A percentile compares a stretch with the other conserved stretches of the same genome.
These are phyloP conservation scores for Picochlorum sp. DNA, from an alignment of 139 green algal genomes.

Conservation along the genomic window DNA sequence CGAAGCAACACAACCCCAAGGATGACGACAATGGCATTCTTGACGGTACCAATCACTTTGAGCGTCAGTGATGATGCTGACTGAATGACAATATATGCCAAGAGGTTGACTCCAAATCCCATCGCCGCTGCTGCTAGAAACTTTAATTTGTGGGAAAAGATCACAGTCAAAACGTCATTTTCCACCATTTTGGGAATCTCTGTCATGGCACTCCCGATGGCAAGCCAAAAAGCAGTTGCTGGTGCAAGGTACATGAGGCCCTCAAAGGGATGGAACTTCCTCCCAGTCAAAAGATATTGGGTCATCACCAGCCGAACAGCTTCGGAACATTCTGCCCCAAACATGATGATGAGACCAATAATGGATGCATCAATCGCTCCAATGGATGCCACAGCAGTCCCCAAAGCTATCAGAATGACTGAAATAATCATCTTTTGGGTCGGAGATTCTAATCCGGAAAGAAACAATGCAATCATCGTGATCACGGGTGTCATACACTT, in stretches of 20 bases:
- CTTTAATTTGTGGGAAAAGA: conserved; percentile 17
- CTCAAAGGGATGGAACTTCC: conserved; percentile 86
- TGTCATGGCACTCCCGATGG: conserved; percentile 31
- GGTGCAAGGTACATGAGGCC: conserved; percentile 83
- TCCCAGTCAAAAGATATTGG: conserved; percentile 69
- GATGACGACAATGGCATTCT: conserved; percentile 76
- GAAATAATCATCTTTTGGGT: conserved; percentile 45
- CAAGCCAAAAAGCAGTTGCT: conserved; percentile 70
- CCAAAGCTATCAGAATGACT: conserved; percentile 50
- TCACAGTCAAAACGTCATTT: conserved; percentile 27
- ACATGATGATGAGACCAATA: conserved; percentile 64
- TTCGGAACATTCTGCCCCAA: conserved; percentile 60
- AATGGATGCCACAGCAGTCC: conserved; percentile 62
- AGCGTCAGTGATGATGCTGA: conserved; percentile 63
- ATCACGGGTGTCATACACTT: conserved; percentile 82
- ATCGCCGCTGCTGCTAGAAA: conserved; percentile 64
- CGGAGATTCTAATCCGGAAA: conserved; percentile 61
- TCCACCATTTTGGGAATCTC: conserved; percentile 48
- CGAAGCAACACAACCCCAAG: conserved; percentile 56
- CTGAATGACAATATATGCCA: conserved; percentile 83
- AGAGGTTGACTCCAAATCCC: conserved; percentile 76
- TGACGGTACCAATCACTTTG: conserved; percentile 77
- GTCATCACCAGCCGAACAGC: conserved; percentile 77
- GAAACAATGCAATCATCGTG: conserved; percentile 77
- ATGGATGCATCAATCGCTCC: conserved; percentile 58